phyloP scores from a whole-genome alignment of 257 asterid genomes.

The Lantana camara region DNA sequence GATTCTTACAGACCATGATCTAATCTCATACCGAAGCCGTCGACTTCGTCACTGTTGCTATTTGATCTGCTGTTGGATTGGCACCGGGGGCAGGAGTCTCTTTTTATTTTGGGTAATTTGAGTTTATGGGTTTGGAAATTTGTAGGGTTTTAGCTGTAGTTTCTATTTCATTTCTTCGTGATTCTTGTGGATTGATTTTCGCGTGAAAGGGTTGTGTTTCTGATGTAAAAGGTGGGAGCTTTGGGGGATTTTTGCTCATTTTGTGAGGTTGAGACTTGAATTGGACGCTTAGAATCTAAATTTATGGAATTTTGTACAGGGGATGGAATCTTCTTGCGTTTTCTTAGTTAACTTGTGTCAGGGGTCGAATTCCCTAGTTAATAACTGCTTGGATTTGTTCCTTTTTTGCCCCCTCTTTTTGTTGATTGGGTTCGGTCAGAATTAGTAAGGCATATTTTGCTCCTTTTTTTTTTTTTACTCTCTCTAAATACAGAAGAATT shows the following conservation, averaged over 20 bases:
- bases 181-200: neutral
- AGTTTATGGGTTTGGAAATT: constrained; percentile 8
- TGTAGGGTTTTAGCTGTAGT: neutral
- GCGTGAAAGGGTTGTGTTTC: neutral
- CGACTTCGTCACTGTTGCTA: neutral
- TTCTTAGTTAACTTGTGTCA: neutral
- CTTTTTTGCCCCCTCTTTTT: neutral
- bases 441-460: neutral
- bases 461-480: neutral
- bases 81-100: neutral
- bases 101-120: constrained; percentile 23
- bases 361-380: neutral
- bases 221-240: neutral
- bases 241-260: constrained; percentile 12
- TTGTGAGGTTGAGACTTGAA: constrained; percentile 18
- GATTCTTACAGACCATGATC: constrained; percentile 17
- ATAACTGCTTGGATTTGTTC: neutral
- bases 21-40: neutral
- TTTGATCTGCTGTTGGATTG: constrained; percentile 33
- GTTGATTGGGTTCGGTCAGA: constrained; percentile 7
- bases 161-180: neutral
- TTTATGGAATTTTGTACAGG: constrained; percentile 2
- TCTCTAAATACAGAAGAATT: neutral
- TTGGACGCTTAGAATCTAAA: constrained; percentile 10
- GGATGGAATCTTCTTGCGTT: neutral